Conservation (phyloP, 345 rosid genomes). For the Citrus sp. region DNA sequence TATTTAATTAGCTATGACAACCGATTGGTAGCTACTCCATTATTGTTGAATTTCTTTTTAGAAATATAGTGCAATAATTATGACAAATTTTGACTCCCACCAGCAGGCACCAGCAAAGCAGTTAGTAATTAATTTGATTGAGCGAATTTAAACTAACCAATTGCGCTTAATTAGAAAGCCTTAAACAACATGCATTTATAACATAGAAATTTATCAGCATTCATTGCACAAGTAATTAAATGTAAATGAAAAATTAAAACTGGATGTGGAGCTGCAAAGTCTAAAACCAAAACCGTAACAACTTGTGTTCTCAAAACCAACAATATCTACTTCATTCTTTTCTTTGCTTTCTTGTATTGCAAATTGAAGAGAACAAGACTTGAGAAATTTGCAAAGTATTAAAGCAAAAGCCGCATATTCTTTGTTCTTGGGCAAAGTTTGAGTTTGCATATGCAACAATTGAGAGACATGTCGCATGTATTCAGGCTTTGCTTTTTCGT, state of each 20-base stretch:
- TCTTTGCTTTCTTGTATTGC: background rate
- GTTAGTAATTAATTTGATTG: background rate
- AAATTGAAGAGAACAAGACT: background rate
- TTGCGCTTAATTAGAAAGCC: background rate
- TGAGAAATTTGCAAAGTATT: background rate
- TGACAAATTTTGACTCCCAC: background rate
- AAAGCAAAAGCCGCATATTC: conserved; percentile 2
- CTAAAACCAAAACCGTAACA: background rate
- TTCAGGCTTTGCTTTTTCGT: conserved; percentile 4
- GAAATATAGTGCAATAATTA: background rate
- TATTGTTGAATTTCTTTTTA: background rate
- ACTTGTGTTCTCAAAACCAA: background rate
- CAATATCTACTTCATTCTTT: background rate
- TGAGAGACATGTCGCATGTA: conserved; percentile 12
- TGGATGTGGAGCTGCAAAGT: background rate
- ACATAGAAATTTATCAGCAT: background rate
- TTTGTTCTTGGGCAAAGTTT: conserved; percentile 13
- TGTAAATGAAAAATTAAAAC: background rate
- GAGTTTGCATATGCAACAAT: conserved; percentile 9
- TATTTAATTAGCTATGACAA: background rate
- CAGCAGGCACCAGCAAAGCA: background rate
- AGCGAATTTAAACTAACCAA: background rate
- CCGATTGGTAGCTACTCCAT: background rate
- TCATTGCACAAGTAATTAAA: background rate
- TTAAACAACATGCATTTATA: background rate